These are phyloP conservation scores for Cardiospermum halicacabum DNA, from an alignment of 345 rosid species.

Conservation along the genomic window DNA sequence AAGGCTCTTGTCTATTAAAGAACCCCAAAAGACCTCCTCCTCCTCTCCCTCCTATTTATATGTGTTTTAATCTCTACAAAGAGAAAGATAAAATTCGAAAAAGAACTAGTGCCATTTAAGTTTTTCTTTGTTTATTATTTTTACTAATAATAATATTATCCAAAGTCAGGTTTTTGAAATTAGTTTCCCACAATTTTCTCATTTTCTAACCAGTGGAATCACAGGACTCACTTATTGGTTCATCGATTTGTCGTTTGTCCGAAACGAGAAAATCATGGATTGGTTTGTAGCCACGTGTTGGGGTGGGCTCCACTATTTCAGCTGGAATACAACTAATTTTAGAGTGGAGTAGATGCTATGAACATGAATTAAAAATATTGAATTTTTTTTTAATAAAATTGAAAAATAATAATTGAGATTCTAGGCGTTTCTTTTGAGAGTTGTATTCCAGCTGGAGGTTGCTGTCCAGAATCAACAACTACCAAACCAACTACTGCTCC, in stretches of 20 bases:
- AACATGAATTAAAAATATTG: not conserved
- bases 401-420: not conserved
- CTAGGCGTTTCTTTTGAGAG: conserved; percentile 8
- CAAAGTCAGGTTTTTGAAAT: conserved; percentile 7
- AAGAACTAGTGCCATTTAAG: too few relatives aligned
- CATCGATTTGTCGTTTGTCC: not conserved
- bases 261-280: not conserved
- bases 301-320: not conserved
- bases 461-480: not conserved
- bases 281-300: conserved; percentile 22
- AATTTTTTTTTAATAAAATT: too few relatives aligned
- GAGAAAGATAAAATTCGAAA: not conserved
- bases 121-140: too few relatives aligned
- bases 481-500: conserved; percentile 12
- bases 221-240: conserved; percentile 7
- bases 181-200: conserved; percentile 38
- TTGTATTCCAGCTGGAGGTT: conserved; percentile 39
- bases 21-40: too few relatives aligned
- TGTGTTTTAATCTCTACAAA: too few relatives aligned
- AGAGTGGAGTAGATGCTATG: too few relatives aligned
- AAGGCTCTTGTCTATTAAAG: conserved; percentile 8
- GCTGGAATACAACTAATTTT: conserved; percentile 14
- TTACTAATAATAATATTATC: not conserved
- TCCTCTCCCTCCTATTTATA: not conserved
- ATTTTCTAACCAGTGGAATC: conserved; percentile 26